Percentiles rank a stretch among this genome's conserved stretches.
These are phyloP conservation scores for Neurospora sp. DNA, from an alignment of 495 filamentous ascomycete genomes.

Conservation along the genomic window DNA sequence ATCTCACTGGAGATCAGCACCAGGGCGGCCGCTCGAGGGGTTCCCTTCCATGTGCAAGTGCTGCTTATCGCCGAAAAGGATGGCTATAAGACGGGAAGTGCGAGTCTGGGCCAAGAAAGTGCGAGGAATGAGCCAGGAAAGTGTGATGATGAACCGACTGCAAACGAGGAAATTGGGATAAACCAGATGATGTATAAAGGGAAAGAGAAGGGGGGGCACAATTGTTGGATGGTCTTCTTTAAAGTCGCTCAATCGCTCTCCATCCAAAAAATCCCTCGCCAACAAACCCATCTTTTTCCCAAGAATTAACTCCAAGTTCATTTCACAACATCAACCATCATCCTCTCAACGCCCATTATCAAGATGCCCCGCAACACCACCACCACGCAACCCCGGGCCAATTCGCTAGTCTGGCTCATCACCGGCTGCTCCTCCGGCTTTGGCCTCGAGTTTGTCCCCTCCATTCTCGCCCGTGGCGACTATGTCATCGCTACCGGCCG, in stretches of 20 bases:
- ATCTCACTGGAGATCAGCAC: not conserved
- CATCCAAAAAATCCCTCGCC: not conserved
- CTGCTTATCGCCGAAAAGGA: not conserved
- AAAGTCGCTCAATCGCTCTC: not conserved
- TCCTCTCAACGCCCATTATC: not conserved
- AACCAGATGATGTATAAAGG: not conserved
- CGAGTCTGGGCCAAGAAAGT: not conserved
- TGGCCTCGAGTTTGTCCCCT: conserved; percentile 30
- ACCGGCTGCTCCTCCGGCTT: conserved; percentile 38
- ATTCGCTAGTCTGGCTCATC: conserved; percentile 27
- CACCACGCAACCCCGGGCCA: not conserved
- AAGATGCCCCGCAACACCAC: not conserved
- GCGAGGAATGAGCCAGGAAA: not conserved
- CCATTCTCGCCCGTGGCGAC: conserved; percentile 41
- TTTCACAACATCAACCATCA: not conserved
- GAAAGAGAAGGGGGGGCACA: not conserved
- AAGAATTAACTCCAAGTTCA: not conserved
- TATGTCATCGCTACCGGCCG: conserved; percentile 48
- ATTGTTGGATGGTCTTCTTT: not conserved
- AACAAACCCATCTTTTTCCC: not conserved
- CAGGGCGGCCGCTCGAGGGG: not conserved
- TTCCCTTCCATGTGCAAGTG: not conserved
- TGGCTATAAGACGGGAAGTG: not conserved
- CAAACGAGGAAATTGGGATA: not conserved
- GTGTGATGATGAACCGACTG: not conserved